Evolutionary conservation across 257 asterid species (phyloP), one percentile per base, ranked within the genome.

Genomic region (Paulownia fortunei): DNA sequence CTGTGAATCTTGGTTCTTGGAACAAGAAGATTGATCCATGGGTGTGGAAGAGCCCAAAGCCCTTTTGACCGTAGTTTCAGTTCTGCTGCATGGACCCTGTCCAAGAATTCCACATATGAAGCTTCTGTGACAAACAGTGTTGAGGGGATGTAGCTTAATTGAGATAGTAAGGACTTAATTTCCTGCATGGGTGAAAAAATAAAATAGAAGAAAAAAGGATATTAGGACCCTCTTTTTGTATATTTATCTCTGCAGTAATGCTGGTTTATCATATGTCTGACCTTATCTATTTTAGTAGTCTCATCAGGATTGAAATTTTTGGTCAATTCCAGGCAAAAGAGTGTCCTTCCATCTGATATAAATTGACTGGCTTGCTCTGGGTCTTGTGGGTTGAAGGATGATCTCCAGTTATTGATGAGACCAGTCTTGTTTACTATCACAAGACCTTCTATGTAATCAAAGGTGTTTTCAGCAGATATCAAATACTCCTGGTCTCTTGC

Each of bases 21-120:
- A 26, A 95, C 90, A 44, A 92, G 92, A 46, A 95, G 96, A 55
- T 93, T 91, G n/a, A 92, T 91, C 99, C 99, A 95, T 74, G 99
- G 99, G 78, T 95, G 99, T 66, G 97, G 93, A 30, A 93, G 80
- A 64, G 90, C 97, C 98, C 99, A 95, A 7, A 95, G 77, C 46
- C 98, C 99, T 74, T 88, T 93, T 3, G 88, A 63, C 46, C 92
- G 56, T 9, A 95, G 89, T 62, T 83, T 86, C 21, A 82, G 61
- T 81, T 95, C 98, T 10, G 97, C 90, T 72, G 88, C 44, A 76
- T 89, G 98, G 61, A 95, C 98, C 73, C 99, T 85, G 84, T 95
- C 99, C 87, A 95, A 67, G 88, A 95, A 95, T 58, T 88, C 93
- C 24, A 92, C 76, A 62, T 93, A 95, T 15, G 99, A 68, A 74